Base-by-base conservation (phyloP, 2,329 filamentous ascomycete species). In the Trichoderma semiorbis region DNA sequence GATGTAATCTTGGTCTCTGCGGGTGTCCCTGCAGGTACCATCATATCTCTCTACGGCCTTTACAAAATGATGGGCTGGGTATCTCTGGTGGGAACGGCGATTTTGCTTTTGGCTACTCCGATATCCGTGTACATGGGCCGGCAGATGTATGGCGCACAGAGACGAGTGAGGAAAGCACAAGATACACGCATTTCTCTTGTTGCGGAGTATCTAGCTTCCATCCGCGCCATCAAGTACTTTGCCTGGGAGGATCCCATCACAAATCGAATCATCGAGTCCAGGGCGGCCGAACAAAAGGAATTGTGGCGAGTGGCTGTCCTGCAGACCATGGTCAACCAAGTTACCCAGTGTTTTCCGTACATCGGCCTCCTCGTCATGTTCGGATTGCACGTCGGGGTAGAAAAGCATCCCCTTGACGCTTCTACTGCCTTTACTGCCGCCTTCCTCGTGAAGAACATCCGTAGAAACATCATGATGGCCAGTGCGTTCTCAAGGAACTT, bases 201-300 rank as follows among this genome's bases (percentile, higher is more conserved):
- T 21, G 86, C 87, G 1, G 88, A 90, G 75, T 89, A 89, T 74
- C 81, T 90, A 30, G 80, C 83, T 30, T 88, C 87, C 8, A 89
- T 90, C 70, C 84, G 85, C 12, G 86, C 86, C 18, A 85, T 90
- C 78, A 90, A 90, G 75, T 89, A 89, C 74, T 89, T 90, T 77
- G 86, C 86, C 2, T 90, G 88, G 88, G 88, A 90, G 75, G 82
- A 84, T 21, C 83, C 85, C 36, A 84, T 88, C 73, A 83, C 84
- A 12, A 80, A 84, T n/a, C 84, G 83, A 65, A 85, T 90, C 70
- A 82, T 86, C 34, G 79, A 83, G 5, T 83, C 86, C 12, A 85
- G 88, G 2, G 76, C 79, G 16, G 79, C 81, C 2, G 88, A 90
- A 75, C 87, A 89, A 73, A 84, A 83, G 55, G 83, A 84, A 47